Percentiles rank a stretch among this genome's conserved stretches.
phyloP scores from a whole-genome alignment of 1,284 basidiomycete genomes.

The Anthracocystis panici-leucophaei region DNA sequence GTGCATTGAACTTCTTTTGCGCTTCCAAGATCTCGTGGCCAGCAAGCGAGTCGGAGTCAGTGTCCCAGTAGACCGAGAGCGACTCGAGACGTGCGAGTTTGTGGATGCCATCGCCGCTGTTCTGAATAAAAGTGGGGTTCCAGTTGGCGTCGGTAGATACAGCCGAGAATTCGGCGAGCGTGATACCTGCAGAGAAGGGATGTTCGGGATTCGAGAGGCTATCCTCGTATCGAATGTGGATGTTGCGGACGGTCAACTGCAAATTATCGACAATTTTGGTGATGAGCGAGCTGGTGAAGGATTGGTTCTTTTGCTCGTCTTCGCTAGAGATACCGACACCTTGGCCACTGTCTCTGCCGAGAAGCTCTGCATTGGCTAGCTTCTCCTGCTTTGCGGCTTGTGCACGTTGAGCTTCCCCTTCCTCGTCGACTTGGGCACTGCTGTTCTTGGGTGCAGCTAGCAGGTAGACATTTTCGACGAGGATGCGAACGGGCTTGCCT shows the following conservation, averaged over 20 bases:
- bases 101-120: constrained; percentile 87
- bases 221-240: constrained; percentile 89
- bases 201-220: constrained; percentile 93
- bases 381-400: constrained; percentile 91
- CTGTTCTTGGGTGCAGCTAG: constrained; percentile 87
- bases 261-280: constrained; percentile 96
- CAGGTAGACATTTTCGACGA: constrained; percentile 94
- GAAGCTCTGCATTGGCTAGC: constrained; percentile 86
- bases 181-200: constrained; percentile 92
- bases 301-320: constrained; percentile 81
- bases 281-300: constrained; percentile 84
- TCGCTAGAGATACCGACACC: constrained; percentile 70
- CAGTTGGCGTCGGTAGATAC: constrained; percentile 92
- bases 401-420: constrained; percentile 84
- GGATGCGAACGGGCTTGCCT: constrained; percentile 90
- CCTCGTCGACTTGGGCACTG: constrained; percentile 78
- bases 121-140: constrained; percentile 95
- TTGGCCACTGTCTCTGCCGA: constrained; percentile 70
- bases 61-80: constrained; percentile 94
- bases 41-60: constrained; percentile 85
- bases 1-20: constrained; percentile 81
- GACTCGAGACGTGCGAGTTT: constrained; percentile 91
- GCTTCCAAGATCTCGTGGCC: constrained; percentile 76
- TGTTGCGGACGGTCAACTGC: constrained; percentile 82
- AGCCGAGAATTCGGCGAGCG: constrained; percentile 90